These are phyloP conservation scores for Clavispora asparagi DNA, from an alignment of 805 yeast genomes.

Conservation along the genomic window DNA sequence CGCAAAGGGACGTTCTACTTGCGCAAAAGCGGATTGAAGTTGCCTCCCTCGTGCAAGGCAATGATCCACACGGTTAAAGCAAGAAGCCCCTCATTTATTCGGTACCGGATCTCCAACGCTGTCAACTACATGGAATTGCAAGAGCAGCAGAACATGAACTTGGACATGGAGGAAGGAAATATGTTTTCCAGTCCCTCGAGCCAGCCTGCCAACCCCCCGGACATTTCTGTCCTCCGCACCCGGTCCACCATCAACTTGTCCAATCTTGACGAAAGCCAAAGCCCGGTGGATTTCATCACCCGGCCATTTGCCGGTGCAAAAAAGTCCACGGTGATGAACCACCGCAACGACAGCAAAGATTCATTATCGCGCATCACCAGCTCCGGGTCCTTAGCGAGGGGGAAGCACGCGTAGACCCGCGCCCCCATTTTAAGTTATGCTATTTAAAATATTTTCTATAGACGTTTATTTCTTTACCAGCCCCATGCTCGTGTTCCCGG, in stretches of 20 bases:
- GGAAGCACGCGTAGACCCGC: neutral
- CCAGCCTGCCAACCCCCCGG: slow-evolving; percentile 9
- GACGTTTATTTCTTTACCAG: too few relatives aligned
- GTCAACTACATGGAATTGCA: slow-evolving; percentile 16
- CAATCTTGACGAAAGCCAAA: slow-evolving; percentile 9
- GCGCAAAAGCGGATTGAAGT: slow-evolving; percentile 5
- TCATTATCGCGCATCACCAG: slow-evolving; percentile 8
- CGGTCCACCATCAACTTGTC: slow-evolving; percentile 30
- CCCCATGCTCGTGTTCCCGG: too few relatives aligned
- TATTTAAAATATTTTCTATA: too few relatives aligned
- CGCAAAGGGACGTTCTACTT: neutral
- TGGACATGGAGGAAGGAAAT: slow-evolving; percentile 32
- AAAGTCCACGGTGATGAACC: slow-evolving; percentile 1
- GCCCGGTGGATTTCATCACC: slow-evolving; percentile 25
- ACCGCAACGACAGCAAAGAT: slow-evolving; percentile 9
- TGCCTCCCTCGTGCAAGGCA: neutral
- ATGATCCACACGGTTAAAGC: slow-evolving; percentile 3
- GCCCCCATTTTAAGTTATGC: too few relatives aligned
- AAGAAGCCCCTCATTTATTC: slow-evolving; percentile 13
- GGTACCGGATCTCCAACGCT: slow-evolving; percentile 18
- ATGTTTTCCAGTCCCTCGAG: slow-evolving; percentile 15
- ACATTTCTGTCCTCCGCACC: slow-evolving; percentile 28
- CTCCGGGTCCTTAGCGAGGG: slow-evolving; percentile 5
- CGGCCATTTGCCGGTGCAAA: slow-evolving; percentile 26
- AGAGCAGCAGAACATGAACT: slow-evolving; percentile 16